Base-by-base conservation (phyloP, 768 basidiomycete genomes). In the Lactarius deliciosus region DNA sequence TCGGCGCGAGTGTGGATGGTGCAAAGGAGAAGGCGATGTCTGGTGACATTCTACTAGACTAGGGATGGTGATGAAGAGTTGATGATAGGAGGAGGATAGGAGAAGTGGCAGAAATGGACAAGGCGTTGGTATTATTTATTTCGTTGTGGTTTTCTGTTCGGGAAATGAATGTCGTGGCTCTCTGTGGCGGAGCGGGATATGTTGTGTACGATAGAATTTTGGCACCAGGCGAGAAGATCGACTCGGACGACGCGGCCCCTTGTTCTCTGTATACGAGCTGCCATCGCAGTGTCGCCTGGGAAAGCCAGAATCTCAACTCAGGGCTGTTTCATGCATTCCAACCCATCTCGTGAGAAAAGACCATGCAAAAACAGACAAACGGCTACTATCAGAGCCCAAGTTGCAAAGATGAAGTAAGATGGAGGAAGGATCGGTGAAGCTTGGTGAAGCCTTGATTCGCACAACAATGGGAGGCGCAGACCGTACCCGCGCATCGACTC, bases 161-260 rank as follows among this genome's bases (percentile, higher is more conserved):
- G 20, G 34, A 45, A 32, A 28, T 59, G 60, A 28, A 50, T 28
- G 36, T 25, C 30, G 28, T 40, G 22, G 25, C 25, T 25, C 22
- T 57, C 36, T 57, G 55, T 65, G 64, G 54, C 50, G 50, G 50
- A 7, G 13, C 13, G 28, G 36, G 38, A 40, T 1, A 15, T 40
- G 38, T 4, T 5, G 60, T 36, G 40, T 38, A 54, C 13, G 43
- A 15, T 22, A 25, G 36, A 36, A 10, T 16, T 36, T 65, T 57
- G 61, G 65, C 65, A 15, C 60, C 56, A 53, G 65, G 65, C 60
- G 45, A 58, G 30, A 47, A 50, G 32, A 40, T 61, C 11, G 36
- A 57, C 5, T 13, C 9, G 25, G 13, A 18, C 18, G 28, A 38
- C 11, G 36, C 11, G 36, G 11, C 18, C 3, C 1, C 1, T 47